Percentiles rank a stretch among this genome's conserved stretches.
These are phyloP conservation scores for Sordariomycetes sp. DNA, from an alignment of 2,329 filamentous ascomycete species.

Conservation along the genomic window DNA sequence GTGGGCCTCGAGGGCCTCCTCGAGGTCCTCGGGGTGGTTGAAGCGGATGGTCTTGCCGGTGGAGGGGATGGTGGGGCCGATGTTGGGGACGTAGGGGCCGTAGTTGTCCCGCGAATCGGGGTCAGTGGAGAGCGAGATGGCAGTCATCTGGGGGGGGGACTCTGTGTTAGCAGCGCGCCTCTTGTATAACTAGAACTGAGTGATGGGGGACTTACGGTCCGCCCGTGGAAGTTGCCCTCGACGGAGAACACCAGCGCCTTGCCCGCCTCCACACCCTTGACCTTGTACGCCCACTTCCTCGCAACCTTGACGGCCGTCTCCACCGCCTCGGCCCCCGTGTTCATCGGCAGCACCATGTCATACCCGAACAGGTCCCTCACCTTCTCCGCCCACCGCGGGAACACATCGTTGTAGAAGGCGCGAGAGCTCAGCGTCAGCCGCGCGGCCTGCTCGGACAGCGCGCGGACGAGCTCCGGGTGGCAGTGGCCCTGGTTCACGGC, in stretches of 20 bases:
- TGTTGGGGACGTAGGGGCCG: constrained; percentile 83
- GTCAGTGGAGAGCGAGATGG: constrained; percentile 89
- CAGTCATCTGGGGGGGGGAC: constrained; percentile 89
- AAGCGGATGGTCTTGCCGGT: constrained; percentile 70
- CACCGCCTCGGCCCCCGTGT: constrained; percentile 91
- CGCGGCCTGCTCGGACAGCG: constrained; percentile 76
- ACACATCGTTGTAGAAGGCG: constrained; percentile 97
- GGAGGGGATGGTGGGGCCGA: constrained; percentile 63
- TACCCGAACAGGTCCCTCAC: constrained; percentile 82
- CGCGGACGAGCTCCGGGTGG: constrained; percentile 89
- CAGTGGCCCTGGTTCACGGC: constrained; percentile 98
- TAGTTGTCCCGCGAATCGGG: constrained; percentile 95
- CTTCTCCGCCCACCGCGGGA: constrained; percentile 89
- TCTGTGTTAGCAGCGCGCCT: not conserved
- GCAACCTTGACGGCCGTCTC: constrained; percentile 95
- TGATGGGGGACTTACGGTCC: constrained; percentile 57
- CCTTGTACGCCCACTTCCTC: constrained; percentile 95
- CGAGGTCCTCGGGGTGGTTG: constrained; percentile 72
- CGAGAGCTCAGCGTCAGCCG: constrained; percentile 84
- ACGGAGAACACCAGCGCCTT: constrained; percentile 78
- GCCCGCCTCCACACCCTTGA: constrained; percentile 75
- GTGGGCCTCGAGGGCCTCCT: constrained; percentile 64
- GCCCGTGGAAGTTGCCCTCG: constrained; percentile 88
- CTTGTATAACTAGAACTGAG: not conserved
- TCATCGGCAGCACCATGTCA: constrained; percentile 98